Base-by-base conservation (phyloP, 495 filamentous ascomycete species). In the Penicillium robsamsonii region DNA sequence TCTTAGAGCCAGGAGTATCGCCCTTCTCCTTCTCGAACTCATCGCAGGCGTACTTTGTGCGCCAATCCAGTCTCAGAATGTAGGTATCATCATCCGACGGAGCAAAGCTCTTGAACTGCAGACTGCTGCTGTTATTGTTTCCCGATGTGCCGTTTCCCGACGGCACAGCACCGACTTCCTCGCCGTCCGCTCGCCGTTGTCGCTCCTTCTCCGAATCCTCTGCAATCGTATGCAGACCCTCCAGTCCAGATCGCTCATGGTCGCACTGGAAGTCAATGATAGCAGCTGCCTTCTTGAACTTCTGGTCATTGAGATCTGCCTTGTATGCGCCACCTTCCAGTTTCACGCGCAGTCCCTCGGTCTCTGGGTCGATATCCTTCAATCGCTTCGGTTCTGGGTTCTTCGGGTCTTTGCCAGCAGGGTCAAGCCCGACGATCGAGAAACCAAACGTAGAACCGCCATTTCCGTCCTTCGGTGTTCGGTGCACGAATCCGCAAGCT, bases 211-310 rank as follows among this genome's bases (percentile, higher is more conserved):
- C 69, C 1, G 60, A 67, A 5, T 73, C 70, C 5, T 76, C 68
- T 0, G 68, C 69, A 5, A 63, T 56, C 5, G 65, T 64, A n/a
- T 59, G 51, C 45, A 89, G 69, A 55, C 83, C 84, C 64, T 96
- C 92, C 3, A 86, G 71, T 1, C 92, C 92, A 8, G 83, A 83
- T 38, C 81, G 71, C 5, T 84, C 78, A 27, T 69, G 73, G 61
- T 94, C 85, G 69, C 94, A 98, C 33, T 89, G 53, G 57, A 97
- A 92, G 59, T 97, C 90, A 24, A 97, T 81, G 7, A 95, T 75
- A 5, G 91, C 89, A 53, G 77, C 76, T 57, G 91, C 86, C 48
- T 79, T 63, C 48, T 80, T 72, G 47, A 76, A 70, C 53, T 83
- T 75, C 43, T 67, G 68, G 24, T 72, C 67, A 3, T 70, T 51